A percentile compares a stretch with the other conserved stretches of the same genome.
phyloP scores from a whole-genome alignment of 768 basidiomycete genomes.

The Tubosaeta sp. region DNA sequence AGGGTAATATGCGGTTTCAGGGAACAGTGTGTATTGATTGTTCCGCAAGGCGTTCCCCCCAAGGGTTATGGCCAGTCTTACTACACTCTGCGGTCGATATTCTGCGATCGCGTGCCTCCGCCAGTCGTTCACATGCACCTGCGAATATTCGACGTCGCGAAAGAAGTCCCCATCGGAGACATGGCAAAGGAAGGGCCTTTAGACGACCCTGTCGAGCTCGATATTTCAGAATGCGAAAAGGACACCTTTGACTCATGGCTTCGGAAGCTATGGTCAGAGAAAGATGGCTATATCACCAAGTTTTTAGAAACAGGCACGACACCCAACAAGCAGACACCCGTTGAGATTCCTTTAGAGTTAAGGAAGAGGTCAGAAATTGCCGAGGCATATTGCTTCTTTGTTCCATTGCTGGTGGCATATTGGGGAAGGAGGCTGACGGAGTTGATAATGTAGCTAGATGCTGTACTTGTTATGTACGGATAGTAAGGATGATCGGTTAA shows the following conservation, averaged over 20 bases:
- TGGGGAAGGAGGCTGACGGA: constrained; percentile 40
- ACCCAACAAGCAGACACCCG: constrained; percentile 24
- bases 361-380: constrained; percentile 51
- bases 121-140: constrained; percentile 87
- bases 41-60: constrained; percentile 61
- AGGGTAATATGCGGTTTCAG: background rate
- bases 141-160: constrained; percentile 66
- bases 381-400: constrained; percentile 68
- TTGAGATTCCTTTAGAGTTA: constrained; percentile 60
- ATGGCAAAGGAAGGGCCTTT: constrained; percentile 34
- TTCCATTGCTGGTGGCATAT: constrained; percentile 51
- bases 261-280: constrained; percentile 73
- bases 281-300: constrained; percentile 72
- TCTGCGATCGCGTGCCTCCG: constrained; percentile 74
- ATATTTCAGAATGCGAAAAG: constrained; percentile 57
- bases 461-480: constrained; percentile 8
- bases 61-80: constrained; percentile 81
- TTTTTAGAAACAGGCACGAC: constrained; percentile 57
- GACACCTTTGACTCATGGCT: constrained; percentile 80
- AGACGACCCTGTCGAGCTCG: constrained; percentile 37
- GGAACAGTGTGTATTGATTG: background rate
- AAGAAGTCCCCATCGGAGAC: constrained; percentile 68
- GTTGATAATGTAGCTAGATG: constrained; percentile 15
- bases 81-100: constrained; percentile 88
- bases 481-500: background rate